Evolutionary conservation across 257 asterid genomes (phyloP), one percentile per base, ranked within the genome.

Genomic region (Jasminum sambac): DNA sequence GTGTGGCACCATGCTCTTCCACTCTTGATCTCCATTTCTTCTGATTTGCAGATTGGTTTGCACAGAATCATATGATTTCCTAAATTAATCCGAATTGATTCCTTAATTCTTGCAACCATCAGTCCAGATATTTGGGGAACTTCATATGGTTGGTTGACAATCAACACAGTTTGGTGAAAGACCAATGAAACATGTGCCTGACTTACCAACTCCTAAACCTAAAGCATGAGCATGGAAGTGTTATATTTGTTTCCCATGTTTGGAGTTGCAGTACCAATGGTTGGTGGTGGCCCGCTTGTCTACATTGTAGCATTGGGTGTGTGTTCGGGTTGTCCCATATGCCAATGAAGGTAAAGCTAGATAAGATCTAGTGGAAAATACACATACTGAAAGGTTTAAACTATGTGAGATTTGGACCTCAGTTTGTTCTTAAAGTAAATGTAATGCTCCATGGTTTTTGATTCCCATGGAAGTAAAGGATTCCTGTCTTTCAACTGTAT

Each of bases 1-100:
- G 89, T 87, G 7, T 91, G 98, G 98, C 96, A 95, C 83, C 88
- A 83, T 34, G 59, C 85, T 58, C 84, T 85, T 30, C 98, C 99
- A 5, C 89, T 95, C 62, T 75, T 91, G 71, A 82, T 95, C 84
- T 91, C 98, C 67, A 95, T 91, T 64, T 95, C 99, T 16, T 89
- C 99, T 6, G 99, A 95, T 77, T 78, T 82, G 34, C 87, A 85
- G 87, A 79, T 95, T 46, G 99, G 97, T 63, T 52, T 95, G 76
- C 98, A 95, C 81, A 84, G 72, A 65, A 72, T 86, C 69, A 25
- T 19, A 37, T 55, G 62, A 55, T 55, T 55, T 55, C 36, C 62
- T 23, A 23, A 55, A 55, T 52, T 52, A 52, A 52, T 52, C 13
- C 8, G 60, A 11, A 21, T 0, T 23, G 16, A 19, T 55, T 21